Conservation (phyloP, 2,329 filamentous ascomycete species). For the Tricladium varicosporioides region DNA sequence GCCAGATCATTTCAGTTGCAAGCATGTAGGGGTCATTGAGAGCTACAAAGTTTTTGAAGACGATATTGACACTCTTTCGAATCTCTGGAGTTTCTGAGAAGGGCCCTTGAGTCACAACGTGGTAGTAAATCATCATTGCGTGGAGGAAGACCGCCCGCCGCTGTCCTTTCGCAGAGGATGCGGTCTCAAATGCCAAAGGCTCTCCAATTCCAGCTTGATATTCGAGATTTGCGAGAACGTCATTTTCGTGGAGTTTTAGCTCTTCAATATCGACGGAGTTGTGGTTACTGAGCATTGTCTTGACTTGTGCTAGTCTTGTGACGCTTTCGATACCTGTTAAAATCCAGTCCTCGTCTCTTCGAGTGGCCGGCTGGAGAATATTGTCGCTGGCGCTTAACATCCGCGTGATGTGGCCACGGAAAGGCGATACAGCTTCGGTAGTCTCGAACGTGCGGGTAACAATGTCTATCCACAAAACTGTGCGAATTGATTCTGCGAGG, state of each 20-base stretch:
- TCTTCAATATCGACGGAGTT: neutral
- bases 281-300: neutral
- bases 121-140: constrained; percentile 9
- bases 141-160: constrained; percentile 5
- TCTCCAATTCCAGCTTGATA: neutral
- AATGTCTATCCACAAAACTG: constrained; percentile 6
- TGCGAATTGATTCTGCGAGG: constrained; percentile 8
- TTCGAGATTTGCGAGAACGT: constrained; percentile 7
- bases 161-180: neutral
- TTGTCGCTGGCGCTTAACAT: neutral
- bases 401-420: constrained; percentile 5
- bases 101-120: constrained; percentile 5
- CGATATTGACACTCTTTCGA: constrained; percentile 8
- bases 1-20: constrained; percentile 3
- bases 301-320: constrained; percentile 8
- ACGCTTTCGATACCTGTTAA: constrained; percentile 11
- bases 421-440: constrained; percentile 4
- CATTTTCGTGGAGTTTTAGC: constrained; percentile 4
- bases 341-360: constrained; percentile 7
- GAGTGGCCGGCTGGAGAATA: neutral
- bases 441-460: constrained; percentile 7
- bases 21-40: constrained; percentile 6
- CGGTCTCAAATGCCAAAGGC: neutral
- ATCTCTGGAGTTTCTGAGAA: neutral
- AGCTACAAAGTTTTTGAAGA: constrained; percentile 1